Conservation (phyloP, 345 rosid species). For the Lumnitzera littorea region DNA sequence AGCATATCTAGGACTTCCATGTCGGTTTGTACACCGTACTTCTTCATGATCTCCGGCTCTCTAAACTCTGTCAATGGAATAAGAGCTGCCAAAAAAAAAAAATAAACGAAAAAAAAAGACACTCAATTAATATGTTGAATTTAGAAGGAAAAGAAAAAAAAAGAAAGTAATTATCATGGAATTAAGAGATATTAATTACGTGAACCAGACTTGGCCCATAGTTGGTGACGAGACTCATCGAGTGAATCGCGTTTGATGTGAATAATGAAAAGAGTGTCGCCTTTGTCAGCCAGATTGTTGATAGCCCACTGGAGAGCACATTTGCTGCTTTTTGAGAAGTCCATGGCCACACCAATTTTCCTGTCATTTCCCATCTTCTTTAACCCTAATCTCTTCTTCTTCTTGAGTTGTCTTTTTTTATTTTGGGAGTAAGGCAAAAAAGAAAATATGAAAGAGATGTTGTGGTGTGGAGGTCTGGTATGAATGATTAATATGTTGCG, state of each 20-base stretch:
- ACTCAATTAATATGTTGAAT: no score
- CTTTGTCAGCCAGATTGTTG: conserved; percentile 64
- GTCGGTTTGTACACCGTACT: conserved; percentile 54
- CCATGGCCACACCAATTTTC: conserved; percentile 81
- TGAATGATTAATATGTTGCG: no score
- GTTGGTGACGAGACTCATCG: conserved; percentile 39
- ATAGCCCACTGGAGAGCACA: conserved; percentile 82
- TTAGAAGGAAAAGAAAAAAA: no score
- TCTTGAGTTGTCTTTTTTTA: no score
- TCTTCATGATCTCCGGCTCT: conserved; percentile 59
- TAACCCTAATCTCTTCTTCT: no score
- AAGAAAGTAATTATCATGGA: no score
- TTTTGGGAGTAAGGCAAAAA: no score
- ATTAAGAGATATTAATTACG: conserved; percentile 35
- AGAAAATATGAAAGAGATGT: no score
- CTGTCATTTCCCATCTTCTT: conserved; percentile 54
- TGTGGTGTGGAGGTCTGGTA: no score
- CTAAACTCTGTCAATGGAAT: conserved; percentile 83
- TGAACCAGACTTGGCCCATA: conserved; percentile 68
- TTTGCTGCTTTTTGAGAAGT: conserved; percentile 92
- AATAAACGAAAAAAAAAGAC: conserved; percentile 10
- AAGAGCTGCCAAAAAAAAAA: conserved; percentile 40
- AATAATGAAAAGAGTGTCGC: conserved; percentile 66
- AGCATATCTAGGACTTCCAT: conserved; percentile 65
- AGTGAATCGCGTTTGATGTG: conserved; percentile 42